Conservation (phyloP, 768 basidiomycete genomes). For the Infundibulicybe gibba region DNA sequence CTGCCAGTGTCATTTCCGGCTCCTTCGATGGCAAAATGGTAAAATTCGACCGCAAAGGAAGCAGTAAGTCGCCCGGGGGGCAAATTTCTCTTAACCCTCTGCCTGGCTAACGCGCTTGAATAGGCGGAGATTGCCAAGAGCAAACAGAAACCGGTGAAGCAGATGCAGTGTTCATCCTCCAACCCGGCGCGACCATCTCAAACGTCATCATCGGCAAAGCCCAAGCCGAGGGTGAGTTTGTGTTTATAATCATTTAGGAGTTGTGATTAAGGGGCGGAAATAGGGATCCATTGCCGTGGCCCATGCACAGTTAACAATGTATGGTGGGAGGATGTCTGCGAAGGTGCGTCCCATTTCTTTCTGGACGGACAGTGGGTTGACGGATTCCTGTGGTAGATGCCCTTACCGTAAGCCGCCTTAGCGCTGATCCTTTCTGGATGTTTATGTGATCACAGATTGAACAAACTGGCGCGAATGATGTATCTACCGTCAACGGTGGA, state of each 20-base stretch:
- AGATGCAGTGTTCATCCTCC: slow-evolving; percentile 23
- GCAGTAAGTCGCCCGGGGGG: slow-evolving; percentile 13
- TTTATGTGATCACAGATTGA: slow-evolving; percentile 12
- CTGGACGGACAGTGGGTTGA: not conserved
- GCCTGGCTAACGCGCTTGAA: not conserved
- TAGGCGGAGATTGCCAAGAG: slow-evolving; percentile 21
- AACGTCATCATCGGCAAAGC: slow-evolving; percentile 24
- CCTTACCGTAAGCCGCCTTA: slow-evolving; percentile 11
- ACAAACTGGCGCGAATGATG: slow-evolving; percentile 22
- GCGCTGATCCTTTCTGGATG: not conserved
- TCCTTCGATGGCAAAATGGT: slow-evolving; percentile 24
- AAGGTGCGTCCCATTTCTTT: slow-evolving; percentile 11
- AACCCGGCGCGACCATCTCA: slow-evolving; percentile 22
- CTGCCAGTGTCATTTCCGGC: slow-evolving; percentile 23
- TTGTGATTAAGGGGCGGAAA: not conserved
- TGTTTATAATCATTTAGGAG: not conserved
- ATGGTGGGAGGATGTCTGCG: slow-evolving; percentile 27
- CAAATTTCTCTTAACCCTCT: not conserved
- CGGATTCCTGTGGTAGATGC: slow-evolving; percentile 9
- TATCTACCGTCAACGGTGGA: slow-evolving; percentile 21
- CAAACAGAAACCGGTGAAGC: slow-evolving; percentile 22
- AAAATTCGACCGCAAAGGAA: slow-evolving; percentile 23
- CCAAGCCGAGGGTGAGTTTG: slow-evolving; percentile 19
- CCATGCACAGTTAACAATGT: slow-evolving; percentile 24
- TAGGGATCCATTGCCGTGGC: slow-evolving; percentile 24